A percentile compares a stretch with the other conserved stretches of the same genome.
These are phyloP conservation scores for Salix purpurea DNA, from an alignment of 345 rosid genomes.

Conservation along the genomic window DNA sequence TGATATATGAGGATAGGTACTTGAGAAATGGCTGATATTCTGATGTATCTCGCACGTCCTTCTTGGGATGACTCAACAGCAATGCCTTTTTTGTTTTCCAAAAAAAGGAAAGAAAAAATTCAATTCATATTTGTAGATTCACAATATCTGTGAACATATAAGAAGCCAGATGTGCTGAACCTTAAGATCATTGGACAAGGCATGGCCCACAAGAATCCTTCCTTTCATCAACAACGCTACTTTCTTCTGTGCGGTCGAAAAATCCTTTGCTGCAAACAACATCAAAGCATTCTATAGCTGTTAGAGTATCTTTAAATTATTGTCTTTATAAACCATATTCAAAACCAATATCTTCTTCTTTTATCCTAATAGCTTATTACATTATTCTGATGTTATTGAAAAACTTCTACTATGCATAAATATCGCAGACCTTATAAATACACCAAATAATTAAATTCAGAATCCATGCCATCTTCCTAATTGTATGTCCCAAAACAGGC, in stretches of 20 bases:
- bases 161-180: constrained; percentile 29
- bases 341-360: background rate
- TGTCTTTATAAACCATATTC: background rate
- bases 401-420: background rate
- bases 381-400: background rate
- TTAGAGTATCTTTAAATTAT: background rate
- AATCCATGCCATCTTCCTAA: too few species aligned
- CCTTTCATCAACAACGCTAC: constrained; percentile 79
- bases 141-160: background rate
- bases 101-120: background rate
- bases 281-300: background rate
- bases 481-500: too few species aligned
- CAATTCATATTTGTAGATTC: background rate
- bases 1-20: constrained; percentile 29
- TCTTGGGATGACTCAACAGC: constrained; percentile 76
- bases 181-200: constrained; percentile 94
- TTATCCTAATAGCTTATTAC: background rate
- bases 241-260: constrained; percentile 64
- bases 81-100: constrained; percentile 44
- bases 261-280: constrained; percentile 65
- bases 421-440: too few species aligned
- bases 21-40: constrained; percentile 75
- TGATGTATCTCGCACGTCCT: constrained; percentile 70
- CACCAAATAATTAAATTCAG: too few species aligned
- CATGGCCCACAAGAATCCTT: constrained; percentile 87